A percentile compares a stretch with the other conserved stretches of the same genome.
phyloP scores from a whole-genome alignment of 1,284 basidiomycete species.

The Trichosporon sp. region DNA sequence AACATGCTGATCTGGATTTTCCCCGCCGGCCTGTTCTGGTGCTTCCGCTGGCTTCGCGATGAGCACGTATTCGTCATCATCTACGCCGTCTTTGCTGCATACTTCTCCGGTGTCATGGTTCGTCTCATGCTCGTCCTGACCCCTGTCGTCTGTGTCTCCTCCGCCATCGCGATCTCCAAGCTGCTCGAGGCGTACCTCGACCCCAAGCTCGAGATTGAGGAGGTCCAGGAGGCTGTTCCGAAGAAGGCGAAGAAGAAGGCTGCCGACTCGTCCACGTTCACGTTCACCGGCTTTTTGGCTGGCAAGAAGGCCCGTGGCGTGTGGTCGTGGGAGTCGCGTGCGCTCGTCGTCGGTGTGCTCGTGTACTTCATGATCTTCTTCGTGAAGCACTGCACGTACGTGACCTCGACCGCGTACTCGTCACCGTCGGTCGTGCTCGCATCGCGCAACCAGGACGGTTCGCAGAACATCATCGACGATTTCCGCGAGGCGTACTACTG shows the following conservation, averaged over 20 bases:
- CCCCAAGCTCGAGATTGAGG: slow-evolving; percentile 44
- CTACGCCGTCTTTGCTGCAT: slow-evolving; percentile 90
- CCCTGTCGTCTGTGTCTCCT: slow-evolving; percentile 59
- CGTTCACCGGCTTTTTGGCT: slow-evolving; percentile 33
- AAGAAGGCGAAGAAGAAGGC: slow-evolving; percentile 57
- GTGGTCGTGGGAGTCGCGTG: slow-evolving; percentile 77
- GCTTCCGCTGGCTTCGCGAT: slow-evolving; percentile 90
- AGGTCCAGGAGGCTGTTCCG: slow-evolving; percentile 10
- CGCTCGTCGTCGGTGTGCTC: slow-evolving; percentile 72
- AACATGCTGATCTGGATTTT: slow-evolving; percentile 97
- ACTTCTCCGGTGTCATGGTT: slow-evolving; percentile 99
- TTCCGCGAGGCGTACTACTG: slow-evolving; percentile 99
- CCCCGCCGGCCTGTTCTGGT: slow-evolving; percentile 90
- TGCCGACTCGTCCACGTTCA: slow-evolving; percentile 33
- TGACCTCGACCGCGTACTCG: slow-evolving; percentile 91
- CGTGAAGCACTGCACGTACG: slow-evolving; percentile 94
- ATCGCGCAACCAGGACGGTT: slow-evolving; percentile 74
- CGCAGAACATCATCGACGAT: slow-evolving; percentile 94
- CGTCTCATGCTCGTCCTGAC: slow-evolving; percentile 56
- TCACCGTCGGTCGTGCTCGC: slow-evolving; percentile 96
- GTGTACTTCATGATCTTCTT: slow-evolving; percentile 79
- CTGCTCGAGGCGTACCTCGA: slow-evolving; percentile 86
- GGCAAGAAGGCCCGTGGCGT: slow-evolving; percentile 58
- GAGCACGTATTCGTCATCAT: slow-evolving; percentile 99
- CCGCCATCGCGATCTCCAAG: slow-evolving; percentile 85